Percentiles rank a stretch among this genome's conserved stretches.
Evolutionary conservation across 2,329 filamentous ascomycete species (phyloP).

Genomic region (Alternaria sp.): DNA sequence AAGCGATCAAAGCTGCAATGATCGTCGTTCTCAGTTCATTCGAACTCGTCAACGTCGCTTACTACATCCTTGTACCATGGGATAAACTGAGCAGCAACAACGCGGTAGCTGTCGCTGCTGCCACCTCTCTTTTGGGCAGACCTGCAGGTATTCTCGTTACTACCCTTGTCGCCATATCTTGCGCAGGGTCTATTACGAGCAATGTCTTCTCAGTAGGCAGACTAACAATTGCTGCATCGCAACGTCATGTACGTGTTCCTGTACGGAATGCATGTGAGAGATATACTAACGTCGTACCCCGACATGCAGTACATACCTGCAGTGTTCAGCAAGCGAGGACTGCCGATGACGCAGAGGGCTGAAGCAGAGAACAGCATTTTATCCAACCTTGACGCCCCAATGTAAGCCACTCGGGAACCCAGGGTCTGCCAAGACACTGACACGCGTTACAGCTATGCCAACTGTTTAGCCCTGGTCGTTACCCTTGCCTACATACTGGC

Average conservation of each 20-base stretch:
- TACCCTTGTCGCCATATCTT: conserved; percentile 65
- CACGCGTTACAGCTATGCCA: conserved; percentile 32
- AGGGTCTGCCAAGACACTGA: conserved; percentile 10
- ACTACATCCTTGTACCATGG: conserved; percentile 69
- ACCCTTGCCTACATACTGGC: conserved; percentile 65
- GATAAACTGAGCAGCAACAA: conserved; percentile 63
- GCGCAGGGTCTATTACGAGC: conserved; percentile 66
- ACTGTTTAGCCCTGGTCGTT: conserved; percentile 32
- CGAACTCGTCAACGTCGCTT: conserved; percentile 65
- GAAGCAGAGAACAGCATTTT: conserved; percentile 1
- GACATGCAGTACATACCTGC: conserved; percentile 36
- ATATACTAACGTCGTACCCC: neutral
- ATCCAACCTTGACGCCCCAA: conserved; percentile 39
- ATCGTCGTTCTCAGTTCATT: conserved; percentile 67
- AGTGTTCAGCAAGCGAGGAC: conserved; percentile 39
- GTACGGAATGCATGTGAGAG: neutral
- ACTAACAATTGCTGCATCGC: conserved; percentile 64
- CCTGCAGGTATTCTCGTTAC: conserved; percentile 63
- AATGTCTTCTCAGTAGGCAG: conserved; percentile 69
- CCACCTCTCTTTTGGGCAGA: conserved; percentile 58
- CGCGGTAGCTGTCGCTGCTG: conserved; percentile 66
- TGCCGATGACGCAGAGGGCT: conserved; percentile 19
- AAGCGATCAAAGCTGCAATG: conserved; percentile 67
- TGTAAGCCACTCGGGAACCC: conserved; percentile 24
- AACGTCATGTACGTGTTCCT: conserved; percentile 22